Percentiles rank a stretch among this genome's conserved stretches.
phyloP scores from a whole-genome alignment of 208 protist species.

The Lotmaria passim region DNA sequence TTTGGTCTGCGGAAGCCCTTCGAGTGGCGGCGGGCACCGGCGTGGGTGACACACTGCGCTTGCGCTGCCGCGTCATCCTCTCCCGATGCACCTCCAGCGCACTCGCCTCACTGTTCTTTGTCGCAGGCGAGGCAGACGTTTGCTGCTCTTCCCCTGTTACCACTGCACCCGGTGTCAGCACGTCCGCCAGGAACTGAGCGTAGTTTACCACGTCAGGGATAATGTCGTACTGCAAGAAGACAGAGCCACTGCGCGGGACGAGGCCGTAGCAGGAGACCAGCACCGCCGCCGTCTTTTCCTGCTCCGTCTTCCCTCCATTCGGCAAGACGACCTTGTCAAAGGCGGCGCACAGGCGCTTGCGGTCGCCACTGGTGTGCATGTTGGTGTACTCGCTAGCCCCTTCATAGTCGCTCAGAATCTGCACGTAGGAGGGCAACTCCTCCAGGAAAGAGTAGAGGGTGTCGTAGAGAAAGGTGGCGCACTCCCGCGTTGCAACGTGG shows the following conservation, averaged over 20 bases:
- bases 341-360: conserved; percentile 32
- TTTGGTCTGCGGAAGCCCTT: neutral
- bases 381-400: conserved; percentile 48
- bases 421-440: conserved; percentile 48
- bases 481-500: conserved; percentile 71
- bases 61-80: conserved; percentile 35
- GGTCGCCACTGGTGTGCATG: conserved; percentile 43
- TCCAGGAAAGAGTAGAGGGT: conserved; percentile 53
- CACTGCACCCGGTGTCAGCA: conserved; percentile 40
- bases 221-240: conserved; percentile 75
- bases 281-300: conserved; percentile 50
- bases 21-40: neutral
- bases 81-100: conserved; percentile 21
- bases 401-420: conserved; percentile 72
- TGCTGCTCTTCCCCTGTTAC: neutral
- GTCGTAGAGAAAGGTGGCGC: conserved; percentile 59
- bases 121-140: neutral
- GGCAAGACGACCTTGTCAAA: conserved; percentile 54
- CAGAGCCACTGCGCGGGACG: conserved; percentile 44
- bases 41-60: conserved; percentile 38
- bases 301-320: conserved; percentile 8
- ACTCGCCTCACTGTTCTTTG: neutral
- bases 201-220: conserved; percentile 70
- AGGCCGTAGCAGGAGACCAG: conserved; percentile 69
- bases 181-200: conserved; percentile 60